phyloP scores from a whole-genome alignment of 2,329 filamentous ascomycete species.

The Incumbomyces delicatus region DNA sequence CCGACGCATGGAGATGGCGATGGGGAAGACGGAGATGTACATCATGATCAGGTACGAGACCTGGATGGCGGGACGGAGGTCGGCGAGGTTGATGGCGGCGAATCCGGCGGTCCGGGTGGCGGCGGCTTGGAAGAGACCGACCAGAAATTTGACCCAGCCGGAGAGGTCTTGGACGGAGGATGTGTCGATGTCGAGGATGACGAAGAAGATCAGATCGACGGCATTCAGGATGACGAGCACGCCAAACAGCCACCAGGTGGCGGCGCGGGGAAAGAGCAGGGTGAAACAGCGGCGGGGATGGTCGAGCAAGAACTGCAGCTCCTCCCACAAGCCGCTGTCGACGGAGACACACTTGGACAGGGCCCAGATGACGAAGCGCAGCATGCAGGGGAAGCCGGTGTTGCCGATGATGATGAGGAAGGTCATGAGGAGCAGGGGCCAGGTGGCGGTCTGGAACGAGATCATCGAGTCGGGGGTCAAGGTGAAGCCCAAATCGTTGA shows the following conservation, averaged over 20 bases:
- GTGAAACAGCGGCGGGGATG: conserved; percentile 96
- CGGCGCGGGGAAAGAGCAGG: conserved; percentile 75
- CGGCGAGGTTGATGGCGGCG: conserved; percentile 64
- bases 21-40: conserved; percentile 54
- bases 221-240: conserved; percentile 74
- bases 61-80: conserved; percentile 80
- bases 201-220: conserved; percentile 80
- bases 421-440: conserved; percentile 30
- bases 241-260: conserved; percentile 93
- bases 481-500: conserved; percentile 92
- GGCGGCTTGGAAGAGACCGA: conserved; percentile 82
- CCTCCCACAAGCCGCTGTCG: conserved; percentile 70
- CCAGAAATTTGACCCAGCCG: conserved; percentile 65
- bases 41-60: conserved; percentile 55
- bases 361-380: conserved; percentile 86
- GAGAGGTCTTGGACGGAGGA: conserved; percentile 58
- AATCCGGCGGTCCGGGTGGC: conserved; percentile 89
- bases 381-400: conserved; percentile 49
- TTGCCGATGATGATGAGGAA: conserved; percentile 32
- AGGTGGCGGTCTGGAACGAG: conserved; percentile 36
- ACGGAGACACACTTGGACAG: conserved; percentile 56
- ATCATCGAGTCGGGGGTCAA: conserved; percentile 87
- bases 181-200: conserved; percentile 79
- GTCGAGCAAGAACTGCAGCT: conserved; percentile 80
- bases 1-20: conserved; percentile 52